Evolutionary conservation across 192 early-diverging fungal species (phyloP), one percentile per base, ranked within the genome.

Genomic region (Linderina pennispora): DNA sequence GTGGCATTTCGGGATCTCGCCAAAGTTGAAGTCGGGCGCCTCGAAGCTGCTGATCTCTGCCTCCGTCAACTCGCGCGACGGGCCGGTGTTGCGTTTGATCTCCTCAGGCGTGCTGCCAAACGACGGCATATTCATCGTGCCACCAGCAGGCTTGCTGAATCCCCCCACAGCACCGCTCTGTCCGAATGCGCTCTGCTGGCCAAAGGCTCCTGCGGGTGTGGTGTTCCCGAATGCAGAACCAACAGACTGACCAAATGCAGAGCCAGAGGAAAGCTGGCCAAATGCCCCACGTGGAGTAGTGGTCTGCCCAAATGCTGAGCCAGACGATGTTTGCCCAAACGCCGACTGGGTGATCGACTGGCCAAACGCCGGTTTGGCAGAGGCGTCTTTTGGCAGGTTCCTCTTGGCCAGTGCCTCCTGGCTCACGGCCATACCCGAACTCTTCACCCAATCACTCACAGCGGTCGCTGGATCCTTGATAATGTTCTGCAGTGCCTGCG

Each of bases 1-100:
- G 66, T 13, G 66, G 50, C 7, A 42, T 23, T 10, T 70, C 66
- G 6, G 66, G 21, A 69, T 56, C 2, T 22, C 40, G 18, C 66
- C 66, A 11, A 50, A 34, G 9, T 24, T 23, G 41, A 69, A 69
- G 10, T 45, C 33, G 8, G 32, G 38, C 1, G 53, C 59, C 26
- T 43, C 49, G 46, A 40, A 69, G 23, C 39, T 19, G 23, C 40
- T 44, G 13, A 58, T 69, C 16, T 69, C 66, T 3, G 56, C 46
- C 0, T 40, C 19, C 10, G 55, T 50, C n/a, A 69, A 52, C 3
- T 44, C 28, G 19, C 50, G 48, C 18, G n/a, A 18, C 1, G 66
- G 51, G 7, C 55, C 58, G 7, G 57, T 45, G 10, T 23, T 23
- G 23, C 39, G 3, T 18, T 31, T 31, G 5, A 31, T 31, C 11